A percentile compares a stretch with the other conserved stretches of the same genome.
These are phyloP conservation scores for Phytophthora meadii DNA, from an alignment of 352 stramenopile genomes.

Conservation along the genomic window DNA sequence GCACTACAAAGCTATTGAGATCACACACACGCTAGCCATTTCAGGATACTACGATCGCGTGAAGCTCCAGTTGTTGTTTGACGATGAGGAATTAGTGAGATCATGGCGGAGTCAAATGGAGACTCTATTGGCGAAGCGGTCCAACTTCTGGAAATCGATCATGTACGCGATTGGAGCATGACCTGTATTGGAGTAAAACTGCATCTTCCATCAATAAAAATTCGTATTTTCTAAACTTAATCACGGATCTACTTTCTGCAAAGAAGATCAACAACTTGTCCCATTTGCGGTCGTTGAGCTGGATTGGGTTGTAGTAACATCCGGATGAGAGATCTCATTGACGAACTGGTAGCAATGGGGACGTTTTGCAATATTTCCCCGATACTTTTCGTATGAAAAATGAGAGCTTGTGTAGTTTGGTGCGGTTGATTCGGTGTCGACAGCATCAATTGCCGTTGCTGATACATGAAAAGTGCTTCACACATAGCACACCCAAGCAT, in stretches of 20 bases:
- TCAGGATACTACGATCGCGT: not conserved
- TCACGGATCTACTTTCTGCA: slow-evolving; percentile 1
- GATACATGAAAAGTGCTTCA: slow-evolving; percentile 64
- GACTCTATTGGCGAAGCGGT: too few relatives aligned
- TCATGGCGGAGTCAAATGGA: too few relatives aligned
- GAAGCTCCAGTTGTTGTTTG: not conserved
- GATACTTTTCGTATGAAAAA: slow-evolving; percentile 53
- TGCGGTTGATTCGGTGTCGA: slow-evolving; percentile 12
- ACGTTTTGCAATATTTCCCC: slow-evolving; percentile 55
- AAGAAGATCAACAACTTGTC: slow-evolving; percentile 64
- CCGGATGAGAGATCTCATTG: slow-evolving; percentile 59
- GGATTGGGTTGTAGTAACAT: slow-evolving; percentile 74
- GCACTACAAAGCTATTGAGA: not conserved
- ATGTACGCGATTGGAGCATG: too few relatives aligned
- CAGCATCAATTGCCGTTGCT: slow-evolving; percentile 41
- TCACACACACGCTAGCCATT: not conserved
- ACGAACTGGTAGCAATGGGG: slow-evolving; percentile 49
- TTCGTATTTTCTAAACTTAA: too few relatives aligned
- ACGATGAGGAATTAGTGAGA: not conserved
- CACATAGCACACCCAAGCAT: slow-evolving; percentile 71
- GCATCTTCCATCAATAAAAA: too few relatives aligned
- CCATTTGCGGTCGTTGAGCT: slow-evolving; percentile 62
- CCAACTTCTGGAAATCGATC: too few relatives aligned
- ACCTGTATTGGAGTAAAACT: too few relatives aligned
- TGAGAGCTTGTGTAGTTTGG: slow-evolving; percentile 8